Evolutionary conservation across 2,329 filamentous ascomycete genomes (phyloP).

Genomic region (Pseudopyrenochaeta lycopersici): DNA sequence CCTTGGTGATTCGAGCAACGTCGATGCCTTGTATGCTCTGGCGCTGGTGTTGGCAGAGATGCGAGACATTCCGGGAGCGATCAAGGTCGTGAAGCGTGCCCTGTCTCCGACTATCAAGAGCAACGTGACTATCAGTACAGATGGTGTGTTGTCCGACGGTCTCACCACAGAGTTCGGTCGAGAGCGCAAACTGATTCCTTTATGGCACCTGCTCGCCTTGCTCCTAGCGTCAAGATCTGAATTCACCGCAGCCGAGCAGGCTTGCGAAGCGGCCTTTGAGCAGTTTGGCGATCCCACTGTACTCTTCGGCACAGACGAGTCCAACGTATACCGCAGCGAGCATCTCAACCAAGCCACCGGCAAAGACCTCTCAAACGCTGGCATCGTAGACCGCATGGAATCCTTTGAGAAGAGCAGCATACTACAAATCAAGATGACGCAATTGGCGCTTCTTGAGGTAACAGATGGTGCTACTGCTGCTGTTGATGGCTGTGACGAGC

Average conservation of each 20-base stretch:
- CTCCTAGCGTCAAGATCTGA: constrained; percentile 88
- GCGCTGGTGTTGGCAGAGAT: constrained; percentile 88
- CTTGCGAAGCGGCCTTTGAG: constrained; percentile 91
- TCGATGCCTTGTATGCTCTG: constrained; percentile 81
- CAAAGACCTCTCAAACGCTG: constrained; percentile 39
- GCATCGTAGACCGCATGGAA: constrained; percentile 81
- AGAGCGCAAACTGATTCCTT: constrained; percentile 73
- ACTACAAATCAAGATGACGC: constrained; percentile 95
- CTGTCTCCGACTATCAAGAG: constrained; percentile 64
- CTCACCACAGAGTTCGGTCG: constrained; percentile 49
- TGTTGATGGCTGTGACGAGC: constrained; percentile 86
- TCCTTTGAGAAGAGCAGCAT: constrained; percentile 85
- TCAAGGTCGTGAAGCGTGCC: constrained; percentile 81
- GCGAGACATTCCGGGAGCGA: constrained; percentile 79
- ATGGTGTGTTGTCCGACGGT: constrained; percentile 42
- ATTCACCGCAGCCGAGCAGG: constrained; percentile 78
- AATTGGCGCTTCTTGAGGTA: constrained; percentile 83
- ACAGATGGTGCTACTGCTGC: constrained; percentile 84
- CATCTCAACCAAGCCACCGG: constrained; percentile 63
- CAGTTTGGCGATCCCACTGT: constrained; percentile 79
- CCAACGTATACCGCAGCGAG: constrained; percentile 67
- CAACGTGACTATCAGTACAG: constrained; percentile 37
- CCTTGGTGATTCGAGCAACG: constrained; percentile 71
- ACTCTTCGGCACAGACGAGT: constrained; percentile 71
- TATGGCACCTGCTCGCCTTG: constrained; percentile 92